phyloP scores from a whole-genome alignment of 2,329 filamentous ascomycete genomes.

The Pseudopyrenochaeta lycopersici region DNA sequence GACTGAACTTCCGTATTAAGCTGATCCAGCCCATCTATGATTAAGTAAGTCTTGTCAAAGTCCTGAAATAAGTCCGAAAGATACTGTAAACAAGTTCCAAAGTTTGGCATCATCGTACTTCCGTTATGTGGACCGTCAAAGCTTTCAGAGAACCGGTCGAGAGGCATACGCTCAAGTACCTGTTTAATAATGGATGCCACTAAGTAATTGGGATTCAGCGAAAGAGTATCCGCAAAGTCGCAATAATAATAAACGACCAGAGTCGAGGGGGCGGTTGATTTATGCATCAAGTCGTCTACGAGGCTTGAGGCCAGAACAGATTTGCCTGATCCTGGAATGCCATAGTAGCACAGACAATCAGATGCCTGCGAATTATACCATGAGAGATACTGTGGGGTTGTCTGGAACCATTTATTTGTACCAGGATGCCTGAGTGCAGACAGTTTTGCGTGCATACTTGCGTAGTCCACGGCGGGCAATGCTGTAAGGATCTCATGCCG shows the following conservation, averaged over 20 bases:
- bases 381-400: slow-evolving; percentile 1
- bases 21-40: slow-evolving; percentile 29
- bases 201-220: slow-evolving; percentile 13
- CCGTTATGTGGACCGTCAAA: slow-evolving; percentile 9
- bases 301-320: slow-evolving; percentile 23
- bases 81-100: background rate
- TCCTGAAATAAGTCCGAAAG: slow-evolving; percentile 3
- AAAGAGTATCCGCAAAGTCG: slow-evolving; percentile 18
- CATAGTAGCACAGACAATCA: slow-evolving; percentile 26
- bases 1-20: slow-evolving; percentile 8
- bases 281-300: slow-evolving; percentile 1
- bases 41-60: slow-evolving; percentile 7
- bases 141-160: slow-evolving; percentile 11
- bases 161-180: slow-evolving; percentile 8
- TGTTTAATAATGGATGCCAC: slow-evolving; percentile 22
- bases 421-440: slow-evolving; percentile 15
- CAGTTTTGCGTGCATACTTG: slow-evolving; percentile 14
- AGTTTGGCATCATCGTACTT: background rate
- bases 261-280: background rate
- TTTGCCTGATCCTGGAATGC: slow-evolving; percentile 34
- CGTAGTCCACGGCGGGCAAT: slow-evolving; percentile 20
- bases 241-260: slow-evolving; percentile 24
- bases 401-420: slow-evolving; percentile 23
- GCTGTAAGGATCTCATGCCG: slow-evolving; percentile 13
- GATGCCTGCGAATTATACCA: slow-evolving; percentile 14